These are phyloP conservation scores for Cytospora mali DNA, from an alignment of 2,329 filamentous ascomycete species.

Conservation along the genomic window DNA sequence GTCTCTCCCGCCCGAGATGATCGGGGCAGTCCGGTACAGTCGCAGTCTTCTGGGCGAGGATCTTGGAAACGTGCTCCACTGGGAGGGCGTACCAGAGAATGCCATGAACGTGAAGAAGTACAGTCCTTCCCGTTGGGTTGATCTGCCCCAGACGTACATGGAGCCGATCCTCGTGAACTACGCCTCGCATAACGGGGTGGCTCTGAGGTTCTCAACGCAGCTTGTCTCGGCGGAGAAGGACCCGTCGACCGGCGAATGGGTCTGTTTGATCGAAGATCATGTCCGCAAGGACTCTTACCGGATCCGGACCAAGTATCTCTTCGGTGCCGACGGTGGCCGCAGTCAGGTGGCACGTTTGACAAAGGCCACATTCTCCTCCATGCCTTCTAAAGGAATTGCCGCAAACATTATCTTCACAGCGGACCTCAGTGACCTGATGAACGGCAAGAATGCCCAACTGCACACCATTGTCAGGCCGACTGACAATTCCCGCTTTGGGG, in stretches of 20 bases:
- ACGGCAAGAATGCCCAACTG: conserved; percentile 53
- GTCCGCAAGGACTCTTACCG: conserved; percentile 35
- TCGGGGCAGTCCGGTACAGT: conserved; percentile 43
- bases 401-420: conserved; percentile 21
- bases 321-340: conserved; percentile 53
- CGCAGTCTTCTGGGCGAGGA: conserved; percentile 44
- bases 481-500: conserved; percentile 45
- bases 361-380: not conserved
- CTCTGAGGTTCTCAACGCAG: conserved; percentile 43
- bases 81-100: conserved; percentile 41
- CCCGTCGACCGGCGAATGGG: conserved; percentile 24
- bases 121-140: conserved; percentile 38
- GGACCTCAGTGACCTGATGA: conserved; percentile 56
- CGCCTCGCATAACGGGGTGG: conserved; percentile 42
- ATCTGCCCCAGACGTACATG: conserved; percentile 44
- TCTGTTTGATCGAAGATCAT: conserved; percentile 39
- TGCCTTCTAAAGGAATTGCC: conserved; percentile 18
- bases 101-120: conserved; percentile 40
- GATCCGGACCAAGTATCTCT: conserved; percentile 59
- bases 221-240: conserved; percentile 37
- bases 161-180: conserved; percentile 47
- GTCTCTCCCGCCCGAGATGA: conserved; percentile 36
- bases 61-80: conserved; percentile 41
- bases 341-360: conserved; percentile 16
- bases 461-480: conserved; percentile 59